phyloP scores from a whole-genome alignment of 129 eudicot species.

The Artemisia tridentata region DNA sequence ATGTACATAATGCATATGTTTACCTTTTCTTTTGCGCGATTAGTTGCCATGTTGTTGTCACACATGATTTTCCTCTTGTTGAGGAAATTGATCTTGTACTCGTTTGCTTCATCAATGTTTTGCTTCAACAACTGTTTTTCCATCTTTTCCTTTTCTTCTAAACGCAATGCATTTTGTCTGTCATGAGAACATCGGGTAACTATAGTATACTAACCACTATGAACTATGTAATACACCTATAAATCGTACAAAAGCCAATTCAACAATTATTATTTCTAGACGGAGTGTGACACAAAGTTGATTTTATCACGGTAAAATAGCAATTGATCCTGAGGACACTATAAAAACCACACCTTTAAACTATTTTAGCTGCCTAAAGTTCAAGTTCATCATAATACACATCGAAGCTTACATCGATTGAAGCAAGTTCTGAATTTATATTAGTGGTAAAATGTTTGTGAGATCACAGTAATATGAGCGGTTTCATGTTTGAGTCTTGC shows the following conservation, averaged over 20 bases:
- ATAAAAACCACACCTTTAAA: not conserved
- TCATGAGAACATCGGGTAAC: not conserved
- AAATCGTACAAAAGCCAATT: too few species aligned
- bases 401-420: not conserved
- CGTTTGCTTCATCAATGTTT: slow-evolving; percentile 62
- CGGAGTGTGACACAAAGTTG: not conserved
- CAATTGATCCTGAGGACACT: slow-evolving; percentile 8
- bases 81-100: slow-evolving; percentile 52
- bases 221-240: too few species aligned
- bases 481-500: too few species aligned
- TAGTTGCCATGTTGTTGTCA: slow-evolving; percentile 43
- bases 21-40: slow-evolving; percentile 66
- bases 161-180: slow-evolving; percentile 55
- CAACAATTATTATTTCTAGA: not conserved
- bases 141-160: slow-evolving; percentile 72
- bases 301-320: not conserved
- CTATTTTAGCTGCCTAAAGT: not conserved
- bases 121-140: slow-evolving; percentile 54
- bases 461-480: too few species aligned
- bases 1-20: not conserved
- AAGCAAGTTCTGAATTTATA: not conserved
- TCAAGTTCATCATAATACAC: not conserved
- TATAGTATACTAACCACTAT: not conserved
- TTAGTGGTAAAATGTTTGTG: too few species aligned
- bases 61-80: slow-evolving; percentile 40